Conservation (phyloP, 2,329 filamentous ascomycete species). For the Pseudophaeomoniella oleicola region DNA sequence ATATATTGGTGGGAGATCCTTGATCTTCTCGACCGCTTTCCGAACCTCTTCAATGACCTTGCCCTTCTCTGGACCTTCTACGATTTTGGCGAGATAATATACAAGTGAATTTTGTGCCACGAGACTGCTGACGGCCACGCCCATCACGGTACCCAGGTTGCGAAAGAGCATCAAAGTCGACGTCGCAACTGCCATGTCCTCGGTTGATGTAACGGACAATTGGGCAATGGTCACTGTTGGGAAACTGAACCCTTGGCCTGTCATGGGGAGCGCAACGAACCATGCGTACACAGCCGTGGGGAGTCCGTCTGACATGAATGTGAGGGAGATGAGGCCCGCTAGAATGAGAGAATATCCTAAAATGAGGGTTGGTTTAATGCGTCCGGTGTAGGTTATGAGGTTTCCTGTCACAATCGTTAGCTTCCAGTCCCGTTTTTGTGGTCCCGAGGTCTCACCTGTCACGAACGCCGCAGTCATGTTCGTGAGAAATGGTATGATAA, state of each 20-base stretch:
- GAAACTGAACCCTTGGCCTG: slow-evolving; percentile 27
- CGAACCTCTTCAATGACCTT: slow-evolving; percentile 9
- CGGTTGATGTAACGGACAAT: slow-evolving; percentile 25
- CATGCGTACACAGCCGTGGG: slow-evolving; percentile 25
- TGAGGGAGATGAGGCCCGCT: slow-evolving; percentile 16
- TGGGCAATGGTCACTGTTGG: slow-evolving; percentile 26
- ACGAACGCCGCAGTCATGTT: slow-evolving; percentile 25
- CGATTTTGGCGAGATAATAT: slow-evolving; percentile 7
- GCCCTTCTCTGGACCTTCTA: slow-evolving; percentile 5
- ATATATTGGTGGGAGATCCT: slow-evolving; percentile 6
- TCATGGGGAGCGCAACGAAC: slow-evolving; percentile 23
- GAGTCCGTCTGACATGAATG: slow-evolving; percentile 21
- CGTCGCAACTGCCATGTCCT: slow-evolving; percentile 29
- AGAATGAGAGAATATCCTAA: slow-evolving; percentile 22
- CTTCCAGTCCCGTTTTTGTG: no score
- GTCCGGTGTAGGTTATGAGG: slow-evolving; percentile 27
- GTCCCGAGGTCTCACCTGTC: slow-evolving; percentile 16
- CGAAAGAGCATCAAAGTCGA: slow-evolving; percentile 10
- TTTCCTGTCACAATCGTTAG: no score
- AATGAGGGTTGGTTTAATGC: slow-evolving; percentile 26
- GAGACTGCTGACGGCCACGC: slow-evolving; percentile 11
- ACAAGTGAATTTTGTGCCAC: slow-evolving; percentile 11
- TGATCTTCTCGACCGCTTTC: slow-evolving; percentile 8
- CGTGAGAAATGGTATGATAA: slow-evolving; percentile 44
- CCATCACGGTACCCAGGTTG: slow-evolving; percentile 9